Evolutionary conservation across 1,139 yeast species (phyloP), one percentile per base, ranked within the genome.

Genomic region (Saccharomyces hybrid): DNA sequence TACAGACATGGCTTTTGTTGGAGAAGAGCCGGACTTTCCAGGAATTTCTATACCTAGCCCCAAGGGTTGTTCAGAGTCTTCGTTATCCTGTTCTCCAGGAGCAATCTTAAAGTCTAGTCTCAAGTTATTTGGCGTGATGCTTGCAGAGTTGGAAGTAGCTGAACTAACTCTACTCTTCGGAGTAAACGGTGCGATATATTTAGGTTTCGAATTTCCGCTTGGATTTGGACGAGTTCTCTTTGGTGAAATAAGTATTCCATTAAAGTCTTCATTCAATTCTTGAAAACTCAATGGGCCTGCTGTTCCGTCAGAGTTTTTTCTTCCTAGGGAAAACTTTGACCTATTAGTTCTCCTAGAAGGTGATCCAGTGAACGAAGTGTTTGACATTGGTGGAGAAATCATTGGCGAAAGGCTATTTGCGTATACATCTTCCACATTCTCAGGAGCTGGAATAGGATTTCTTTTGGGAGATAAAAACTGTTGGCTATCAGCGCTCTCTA

Each of bases 301-400:
- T 11, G 44, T 38, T 2, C 26, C 44, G 11, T 2, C 6, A 19
- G 44, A 38, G n/a, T 38, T 38, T 16, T 38, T 38, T 16, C 25
- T 52, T 42, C 51, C 51, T 25, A 55, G 32, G 2, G 55, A 47
- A 31, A 53, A 28, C 38, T 49, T 32, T 4, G 49, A 19, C 19
- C 50, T 48, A 19, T 47, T 48, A 14, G 28, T 34, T 25, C 54
- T 48, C 47, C 56, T 53, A 32, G 49, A 51, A 11, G 57, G 57
- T 11, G 57, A 55, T 4, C 55, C 54, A 19, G 52, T 48, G 14
- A 50, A 38, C 5, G 51, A 47, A n/a, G 46, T 47, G 41, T 47
- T 49, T 14, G 47, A 51, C 28, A 34, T 49, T 14, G 48, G 48
- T 9, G 52, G 52, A 5, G 52, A 46, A 23, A 53, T 49, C 44